A percentile compares a stretch with the other conserved stretches of the same genome.
Conservation (phyloP, 257 asterid genomes). For the Ilex asprella region DNA sequence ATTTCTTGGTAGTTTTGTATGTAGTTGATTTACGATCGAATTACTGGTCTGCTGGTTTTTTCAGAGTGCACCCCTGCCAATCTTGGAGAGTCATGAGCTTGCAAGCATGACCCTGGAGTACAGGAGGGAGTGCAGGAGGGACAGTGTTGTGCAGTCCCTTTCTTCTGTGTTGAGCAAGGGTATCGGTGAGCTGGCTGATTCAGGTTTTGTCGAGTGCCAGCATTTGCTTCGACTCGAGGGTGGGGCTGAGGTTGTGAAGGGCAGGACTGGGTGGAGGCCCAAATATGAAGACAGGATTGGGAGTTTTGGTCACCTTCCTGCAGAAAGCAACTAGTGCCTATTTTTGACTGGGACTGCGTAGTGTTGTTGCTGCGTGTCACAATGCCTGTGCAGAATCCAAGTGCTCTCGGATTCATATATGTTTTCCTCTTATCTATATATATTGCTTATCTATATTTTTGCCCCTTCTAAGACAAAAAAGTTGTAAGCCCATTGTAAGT, state of each 20-base stretch:
- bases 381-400: background rate
- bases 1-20: too few species aligned
- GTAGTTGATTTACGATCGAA: background rate
- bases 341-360: background rate
- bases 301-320: conserved; percentile 39
- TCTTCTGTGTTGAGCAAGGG: conserved; percentile 49
- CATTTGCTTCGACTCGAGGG: conserved; percentile 83
- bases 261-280: conserved; percentile 87
- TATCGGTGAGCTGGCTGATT: conserved; percentile 28
- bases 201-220: conserved; percentile 67
- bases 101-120: conserved; percentile 79
- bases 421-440: background rate
- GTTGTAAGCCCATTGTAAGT: background rate
- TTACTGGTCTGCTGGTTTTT: background rate
- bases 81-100: conserved; percentile 84
- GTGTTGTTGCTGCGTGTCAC: background rate
- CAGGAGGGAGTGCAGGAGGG: conserved; percentile 94
- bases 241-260: conserved; percentile 88
- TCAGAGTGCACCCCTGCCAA: conserved; percentile 81
- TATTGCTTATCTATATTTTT: background rate
- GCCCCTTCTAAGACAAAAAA: background rate
- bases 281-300: conserved; percentile 37
- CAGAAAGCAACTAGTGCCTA: conserved; percentile 17
- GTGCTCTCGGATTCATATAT: background rate
- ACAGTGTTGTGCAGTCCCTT: conserved; percentile 89